Conservation (phyloP, 768 basidiomycete genomes). For the Dioszegia hungarica region DNA sequence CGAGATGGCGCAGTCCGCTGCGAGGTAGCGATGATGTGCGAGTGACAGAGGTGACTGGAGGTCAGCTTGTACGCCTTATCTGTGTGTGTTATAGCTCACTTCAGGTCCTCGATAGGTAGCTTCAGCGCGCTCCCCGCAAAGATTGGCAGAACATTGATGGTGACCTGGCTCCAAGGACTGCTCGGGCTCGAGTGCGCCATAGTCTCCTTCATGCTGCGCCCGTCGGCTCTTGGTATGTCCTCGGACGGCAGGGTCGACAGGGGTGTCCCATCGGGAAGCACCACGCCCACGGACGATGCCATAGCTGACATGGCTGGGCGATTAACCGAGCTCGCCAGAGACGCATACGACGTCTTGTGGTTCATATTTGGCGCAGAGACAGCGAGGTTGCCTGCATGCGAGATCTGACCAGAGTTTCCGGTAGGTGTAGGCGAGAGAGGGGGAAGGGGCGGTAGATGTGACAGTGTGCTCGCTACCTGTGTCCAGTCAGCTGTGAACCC, state of each 20-base stretch:
- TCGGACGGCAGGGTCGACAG: conserved; percentile 4
- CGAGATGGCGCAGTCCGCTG: conserved; percentile 55
- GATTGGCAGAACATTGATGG: conserved; percentile 80
- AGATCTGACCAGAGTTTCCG: neutral
- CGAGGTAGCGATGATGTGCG: conserved; percentile 37
- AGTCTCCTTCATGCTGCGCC: conserved; percentile 22
- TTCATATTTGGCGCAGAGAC: neutral
- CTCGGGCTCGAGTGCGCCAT: conserved; percentile 40
- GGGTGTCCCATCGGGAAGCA: conserved; percentile 31
- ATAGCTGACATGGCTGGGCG: conserved; percentile 19
- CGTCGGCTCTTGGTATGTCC: conserved; percentile 5
- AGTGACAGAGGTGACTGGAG: conserved; percentile 33
- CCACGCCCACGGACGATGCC: conserved; percentile 12
- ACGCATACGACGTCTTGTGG: conserved; percentile 4
- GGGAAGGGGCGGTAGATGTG: conserved; percentile 38
- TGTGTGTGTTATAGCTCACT: conserved; percentile 48
- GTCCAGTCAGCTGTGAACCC: neutral
- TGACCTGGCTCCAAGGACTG: conserved; percentile 73
- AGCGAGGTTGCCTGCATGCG: neutral
- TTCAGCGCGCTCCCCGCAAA: conserved; percentile 87
- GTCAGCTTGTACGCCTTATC: neutral
- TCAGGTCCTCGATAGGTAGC: conserved; percentile 85
- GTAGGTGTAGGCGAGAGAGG: conserved; percentile 32
- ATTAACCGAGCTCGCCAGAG: conserved; percentile 1
- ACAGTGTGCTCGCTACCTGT: conserved; percentile 42